Base-by-base conservation (phyloP, 2,329 filamentous ascomycete species). In the Fusarium pseudoanthophilum region DNA sequence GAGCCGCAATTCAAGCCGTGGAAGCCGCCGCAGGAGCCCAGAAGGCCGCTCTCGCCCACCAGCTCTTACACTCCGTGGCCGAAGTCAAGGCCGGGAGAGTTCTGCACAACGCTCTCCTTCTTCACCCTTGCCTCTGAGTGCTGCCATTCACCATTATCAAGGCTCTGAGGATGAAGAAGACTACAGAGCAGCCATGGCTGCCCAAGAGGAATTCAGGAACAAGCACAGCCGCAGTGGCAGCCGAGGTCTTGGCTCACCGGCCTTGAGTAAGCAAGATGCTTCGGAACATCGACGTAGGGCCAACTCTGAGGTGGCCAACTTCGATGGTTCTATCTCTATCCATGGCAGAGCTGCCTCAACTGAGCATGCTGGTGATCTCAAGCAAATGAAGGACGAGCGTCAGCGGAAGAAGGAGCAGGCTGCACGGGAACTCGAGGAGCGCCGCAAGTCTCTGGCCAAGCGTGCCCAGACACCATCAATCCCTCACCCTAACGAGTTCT, bases 341-440 rank as follows among this genome's bases (percentile, higher is more conserved):
- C 76, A 77, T 32, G 78, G 77, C 7, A 81, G 84, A 71, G 80
- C 84, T 57, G 77, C 84, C 7, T 84, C 85, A 8, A 83, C 84
- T 13, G 83, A 86, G 49, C 85, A 86, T 69, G 84, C 83, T 21
- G 88, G 88, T 7, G 89, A 91, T 67, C 78, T 90, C 65, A 86
- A 84, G 66, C 80, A 84, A 64, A 86, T 87, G 75, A 91, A 86
- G 75, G 87, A 90, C 39, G 91, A 93, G 68, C 85, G 89, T 52
- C 88, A 90, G 67, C 83, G 87, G 53, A 92, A 92, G 82, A 93
- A 92, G 82, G 92, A 94, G 73, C 85, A 91, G 55, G 93, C 93
- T 15, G 94, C 95, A 13, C 91, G 92, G 53, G 95, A 98, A 81
- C 88, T 98, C 2, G 95, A 98, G 81, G 93, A 96, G 78, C 91